Base-by-base conservation (phyloP, 75 land plant species). In the Pseudotsuga menziesii region DNA sequence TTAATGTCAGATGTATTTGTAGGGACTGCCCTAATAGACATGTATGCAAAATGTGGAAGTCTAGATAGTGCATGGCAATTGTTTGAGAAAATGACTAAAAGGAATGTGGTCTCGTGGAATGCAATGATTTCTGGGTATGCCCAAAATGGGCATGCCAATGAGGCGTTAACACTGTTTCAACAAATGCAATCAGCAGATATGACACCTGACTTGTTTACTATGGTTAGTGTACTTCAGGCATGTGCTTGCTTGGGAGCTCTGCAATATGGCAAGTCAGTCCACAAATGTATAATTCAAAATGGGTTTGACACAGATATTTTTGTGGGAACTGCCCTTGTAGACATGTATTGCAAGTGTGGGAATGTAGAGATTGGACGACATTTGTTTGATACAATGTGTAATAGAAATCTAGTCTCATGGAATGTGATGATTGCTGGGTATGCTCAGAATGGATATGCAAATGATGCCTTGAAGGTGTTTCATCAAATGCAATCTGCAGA, bases 71-170 rank as follows among this genome's bases (percentile, higher is more conserved):
- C 88, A 1, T 78, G 41, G 14, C 36, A 73, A 25, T 8, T 86
- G 76, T 89, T 89, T 73, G 88, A 86, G 69, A 61, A 56, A 78
- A 84, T 89, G 91, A 79, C 82, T 15, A 72, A 73, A 56, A 84
- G 71, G 58, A 89, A 81, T 77, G 80, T 83, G 52, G 85, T 83
- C 15, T 81, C 90, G 61, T 88, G 88, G 88, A 88, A 85, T 76
- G 44, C 80, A 0, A 76, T 88, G 83, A 85, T 85, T 63, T 41
- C 23, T 23, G 92, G 91, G 9, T 83, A 83, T 73, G 59, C 76
- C 29, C 81, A 79, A 59, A 54, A 32, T 25, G 75, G 88, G 16
- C 77, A 78, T 55, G 85, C 83, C 4, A 82, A 83, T 14, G 58
- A 77, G 16, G 88, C 59, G 52, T 78, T 88, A 75, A 81, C 78